A percentile compares a stretch with the other conserved stretches of the same genome.
Conservation (phyloP, 345 rosid species). For the Carallia pectinifolia region DNA sequence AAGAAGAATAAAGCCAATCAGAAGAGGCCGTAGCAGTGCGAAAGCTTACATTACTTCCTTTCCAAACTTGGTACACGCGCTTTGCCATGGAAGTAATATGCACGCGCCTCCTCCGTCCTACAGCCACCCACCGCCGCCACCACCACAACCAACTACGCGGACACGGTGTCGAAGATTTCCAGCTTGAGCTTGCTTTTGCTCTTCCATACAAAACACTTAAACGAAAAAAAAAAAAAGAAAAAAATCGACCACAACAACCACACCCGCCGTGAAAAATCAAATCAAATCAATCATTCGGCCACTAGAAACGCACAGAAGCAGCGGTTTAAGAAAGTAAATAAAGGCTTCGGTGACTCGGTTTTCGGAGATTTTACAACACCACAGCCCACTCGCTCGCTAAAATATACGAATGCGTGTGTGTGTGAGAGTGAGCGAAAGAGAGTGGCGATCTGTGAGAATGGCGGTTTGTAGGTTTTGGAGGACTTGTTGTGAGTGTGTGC, state of each 20-base stretch:
- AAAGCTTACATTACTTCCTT: slow-evolving; percentile 81
- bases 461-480: slow-evolving; percentile 17
- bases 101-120: slow-evolving; percentile 19
- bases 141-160: slow-evolving; percentile 26
- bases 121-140: background rate
- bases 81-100: slow-evolving; percentile 51
- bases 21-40: background rate
- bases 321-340: background rate
- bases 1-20: background rate
- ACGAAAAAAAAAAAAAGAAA: background rate
- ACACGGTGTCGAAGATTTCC: slow-evolving; percentile 35
- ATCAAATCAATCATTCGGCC: background rate
- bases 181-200: slow-evolving; percentile 31
- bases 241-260: background rate
- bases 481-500: background rate
- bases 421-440: background rate
- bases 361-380: slow-evolving; percentile 3
- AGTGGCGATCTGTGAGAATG: slow-evolving; percentile 9
- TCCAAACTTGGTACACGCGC: slow-evolving; percentile 86
- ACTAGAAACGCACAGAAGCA: background rate
- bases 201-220: background rate
- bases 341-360: slow-evolving; percentile 4
- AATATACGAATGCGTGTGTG: background rate
- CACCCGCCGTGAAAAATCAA: background rate
- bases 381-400: too few relatives aligned